These are phyloP conservation scores for Pseudogymnoascus sp. DNA, from an alignment of 2,329 filamentous ascomycete genomes.

Conservation along the genomic window DNA sequence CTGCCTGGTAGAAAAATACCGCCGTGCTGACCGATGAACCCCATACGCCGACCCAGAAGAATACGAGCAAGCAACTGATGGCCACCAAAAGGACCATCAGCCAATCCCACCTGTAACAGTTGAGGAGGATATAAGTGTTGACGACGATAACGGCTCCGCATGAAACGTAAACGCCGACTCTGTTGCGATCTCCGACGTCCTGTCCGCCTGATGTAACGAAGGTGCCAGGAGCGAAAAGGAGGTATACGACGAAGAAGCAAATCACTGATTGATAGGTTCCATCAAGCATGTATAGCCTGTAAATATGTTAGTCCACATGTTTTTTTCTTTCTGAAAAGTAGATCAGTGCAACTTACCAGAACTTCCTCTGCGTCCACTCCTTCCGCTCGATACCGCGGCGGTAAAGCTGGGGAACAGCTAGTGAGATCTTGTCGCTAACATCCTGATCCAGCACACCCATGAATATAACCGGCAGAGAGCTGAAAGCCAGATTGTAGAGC, in stretches of 20 bases:
- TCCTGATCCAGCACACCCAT: slow-evolving; percentile 98
- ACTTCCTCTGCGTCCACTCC: slow-evolving; percentile 94
- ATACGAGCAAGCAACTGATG: slow-evolving; percentile 80
- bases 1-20: slow-evolving; percentile 70
- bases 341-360: slow-evolving; percentile 61
- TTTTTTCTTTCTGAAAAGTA: neutral
- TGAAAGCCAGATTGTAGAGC: slow-evolving; percentile 94
- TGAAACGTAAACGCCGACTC: slow-evolving; percentile 81
- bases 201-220: slow-evolving; percentile 68
- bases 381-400: slow-evolving; percentile 89
- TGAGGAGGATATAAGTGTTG: slow-evolving; percentile 91
- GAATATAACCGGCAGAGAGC: slow-evolving; percentile 85
- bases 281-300: slow-evolving; percentile 86
- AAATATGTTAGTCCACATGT: slow-evolving; percentile 25
- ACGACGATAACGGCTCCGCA: slow-evolving; percentile 80
- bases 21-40: slow-evolving; percentile 38
- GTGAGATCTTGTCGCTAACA: slow-evolving; percentile 85
- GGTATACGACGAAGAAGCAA: slow-evolving; percentile 86
- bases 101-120: slow-evolving; percentile 98
- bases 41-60: slow-evolving; percentile 93
- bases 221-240: slow-evolving; percentile 63
- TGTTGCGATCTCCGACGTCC: slow-evolving; percentile 68
- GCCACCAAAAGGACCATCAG: slow-evolving; percentile 75
- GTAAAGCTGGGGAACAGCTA: slow-evolving; percentile 93
- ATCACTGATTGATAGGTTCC: slow-evolving; percentile 92